Percentiles rank a stretch among this genome's conserved stretches.
Conservation (phyloP, 495 filamentous ascomycete species). For the Physcia stellaris region DNA sequence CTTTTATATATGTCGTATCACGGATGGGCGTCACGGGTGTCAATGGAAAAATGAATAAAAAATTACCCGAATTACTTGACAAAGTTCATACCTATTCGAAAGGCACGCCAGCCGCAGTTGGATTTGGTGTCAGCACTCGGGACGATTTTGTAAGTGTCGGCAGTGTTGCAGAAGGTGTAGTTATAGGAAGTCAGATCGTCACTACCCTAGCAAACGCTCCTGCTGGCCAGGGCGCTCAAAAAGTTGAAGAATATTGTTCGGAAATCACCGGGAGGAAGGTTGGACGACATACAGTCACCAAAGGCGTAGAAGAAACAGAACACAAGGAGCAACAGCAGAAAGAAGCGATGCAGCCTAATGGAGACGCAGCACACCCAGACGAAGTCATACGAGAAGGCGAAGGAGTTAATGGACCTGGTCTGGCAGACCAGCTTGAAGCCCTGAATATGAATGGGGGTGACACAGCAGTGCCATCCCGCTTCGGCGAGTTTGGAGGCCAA, state of each 20-base stretch:
- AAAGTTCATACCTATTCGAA: constrained; percentile 90
- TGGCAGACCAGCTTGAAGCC: constrained; percentile 61
- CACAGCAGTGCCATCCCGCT: constrained; percentile 59
- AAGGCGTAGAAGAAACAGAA: constrained; percentile 44
- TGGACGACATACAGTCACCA: constrained; percentile 8
- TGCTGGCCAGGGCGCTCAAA: constrained; percentile 53
- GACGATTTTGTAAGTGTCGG: constrained; percentile 86
- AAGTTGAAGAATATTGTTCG: constrained; percentile 75
- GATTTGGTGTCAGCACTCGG: constrained; percentile 89
- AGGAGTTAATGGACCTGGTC: constrained; percentile 40
- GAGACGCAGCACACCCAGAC: constrained; percentile 37
- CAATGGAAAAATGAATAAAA: constrained; percentile 62
- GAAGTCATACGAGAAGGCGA: constrained; percentile 50
- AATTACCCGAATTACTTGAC: constrained; percentile 64
- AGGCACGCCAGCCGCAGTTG: constrained; percentile 76
- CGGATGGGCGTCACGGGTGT: constrained; percentile 95
- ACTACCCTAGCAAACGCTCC: constrained; percentile 60
- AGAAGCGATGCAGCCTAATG: constrained; percentile 19
- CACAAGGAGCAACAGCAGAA: constrained; percentile 34
- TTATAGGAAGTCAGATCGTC: constrained; percentile 93
- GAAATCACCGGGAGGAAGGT: constrained; percentile 53
- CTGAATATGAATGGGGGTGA: constrained; percentile 43
- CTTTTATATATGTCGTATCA: constrained; percentile 98
- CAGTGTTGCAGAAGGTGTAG: constrained; percentile 78
- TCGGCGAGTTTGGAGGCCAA: constrained; percentile 96